These are phyloP conservation scores for Chaetomium strumarium DNA, from an alignment of 2,329 filamentous ascomycete genomes.

Conservation along the genomic window DNA sequence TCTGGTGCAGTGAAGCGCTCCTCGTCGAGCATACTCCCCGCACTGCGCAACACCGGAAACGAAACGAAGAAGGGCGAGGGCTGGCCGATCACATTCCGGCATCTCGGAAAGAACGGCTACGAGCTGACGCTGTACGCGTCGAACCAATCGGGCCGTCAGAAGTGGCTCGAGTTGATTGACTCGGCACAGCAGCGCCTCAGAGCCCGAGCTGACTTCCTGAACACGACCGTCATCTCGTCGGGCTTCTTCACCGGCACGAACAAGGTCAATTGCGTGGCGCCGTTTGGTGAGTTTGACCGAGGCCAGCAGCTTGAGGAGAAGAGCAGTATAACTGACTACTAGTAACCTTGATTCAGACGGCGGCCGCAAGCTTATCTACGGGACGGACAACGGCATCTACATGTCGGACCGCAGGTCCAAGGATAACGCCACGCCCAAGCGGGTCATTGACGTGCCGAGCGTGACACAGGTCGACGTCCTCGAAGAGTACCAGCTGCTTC, in stretches of 20 bases:
- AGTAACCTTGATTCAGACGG: conserved; percentile 58
- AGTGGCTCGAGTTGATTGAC: conserved; percentile 96
- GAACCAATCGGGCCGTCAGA: conserved; percentile 79
- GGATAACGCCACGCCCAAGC: conserved; percentile 66
- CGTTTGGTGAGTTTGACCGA: conserved; percentile 60
- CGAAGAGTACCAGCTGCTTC: conserved; percentile 86
- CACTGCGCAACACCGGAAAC: conserved; percentile 41
- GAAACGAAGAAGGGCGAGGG: conserved; percentile 64
- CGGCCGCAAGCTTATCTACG: conserved; percentile 87
- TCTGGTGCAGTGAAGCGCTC: conserved; percentile 76
- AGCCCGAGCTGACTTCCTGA: conserved; percentile 88
- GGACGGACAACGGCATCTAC: conserved; percentile 91
- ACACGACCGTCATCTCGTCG: conserved; percentile 56
- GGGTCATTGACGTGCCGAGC: conserved; percentile 76
- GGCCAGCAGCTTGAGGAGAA: neutral
- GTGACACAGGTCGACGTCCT: conserved; percentile 95
- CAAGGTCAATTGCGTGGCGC: conserved; percentile 89
- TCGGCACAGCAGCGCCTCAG: conserved; percentile 81
- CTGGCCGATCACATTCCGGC: conserved; percentile 92
- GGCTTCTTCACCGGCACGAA: conserved; percentile 61
- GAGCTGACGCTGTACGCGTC: conserved; percentile 84
- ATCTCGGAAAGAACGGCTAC: conserved; percentile 92
- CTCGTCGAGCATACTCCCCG: conserved; percentile 73
- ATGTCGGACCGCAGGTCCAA: conserved; percentile 86
- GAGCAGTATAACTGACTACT: conserved; percentile 7